phyloP scores from a whole-genome alignment of 2,329 filamentous ascomycete genomes.

The Chaetomiaceae sp. region DNA sequence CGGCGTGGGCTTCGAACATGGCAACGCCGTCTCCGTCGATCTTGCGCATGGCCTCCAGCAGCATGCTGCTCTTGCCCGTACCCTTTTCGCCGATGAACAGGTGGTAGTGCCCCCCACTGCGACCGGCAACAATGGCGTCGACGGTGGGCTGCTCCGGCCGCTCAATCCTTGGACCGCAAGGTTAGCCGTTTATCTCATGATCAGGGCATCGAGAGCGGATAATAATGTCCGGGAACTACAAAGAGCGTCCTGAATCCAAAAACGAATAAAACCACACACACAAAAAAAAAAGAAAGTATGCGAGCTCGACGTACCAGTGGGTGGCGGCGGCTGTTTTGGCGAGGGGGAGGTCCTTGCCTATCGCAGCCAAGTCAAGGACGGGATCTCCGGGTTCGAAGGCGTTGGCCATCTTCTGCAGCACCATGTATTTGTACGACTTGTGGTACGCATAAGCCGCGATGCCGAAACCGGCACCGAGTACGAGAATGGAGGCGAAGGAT shows the following conservation, averaged over 20 bases:
- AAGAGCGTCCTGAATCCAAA: too few relatives aligned
- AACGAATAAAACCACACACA: too few relatives aligned
- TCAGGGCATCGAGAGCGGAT: too few relatives aligned
- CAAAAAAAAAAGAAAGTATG: too few relatives aligned
- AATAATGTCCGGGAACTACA: too few relatives aligned
- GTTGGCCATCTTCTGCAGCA: constrained; percentile 86
- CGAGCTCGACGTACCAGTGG: too few relatives aligned
- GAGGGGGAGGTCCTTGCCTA: constrained; percentile 49
- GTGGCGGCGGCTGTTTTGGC: constrained; percentile 37
- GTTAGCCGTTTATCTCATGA: too few relatives aligned
- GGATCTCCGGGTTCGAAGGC: constrained; percentile 92
- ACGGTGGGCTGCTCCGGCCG: constrained; percentile 77
- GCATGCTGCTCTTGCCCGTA: constrained; percentile 93
- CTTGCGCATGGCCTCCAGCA: constrained; percentile 90
- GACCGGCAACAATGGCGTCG: constrained; percentile 74
- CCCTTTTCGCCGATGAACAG: constrained; percentile 92
- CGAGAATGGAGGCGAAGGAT: constrained; percentile 66
- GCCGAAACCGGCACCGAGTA: constrained; percentile 60
- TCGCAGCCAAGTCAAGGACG: constrained; percentile 71
- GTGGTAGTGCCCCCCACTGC: constrained; percentile 75
- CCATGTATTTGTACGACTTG: constrained; percentile 79
- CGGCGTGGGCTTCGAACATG: constrained; percentile 95
- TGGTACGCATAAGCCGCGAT: constrained; percentile 72
- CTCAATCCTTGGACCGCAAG: too few relatives aligned
- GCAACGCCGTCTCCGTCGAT: constrained; percentile 81